Base-by-base conservation (phyloP, 1,284 basidiomycete species). In the Leccinum pallidistipes region DNA sequence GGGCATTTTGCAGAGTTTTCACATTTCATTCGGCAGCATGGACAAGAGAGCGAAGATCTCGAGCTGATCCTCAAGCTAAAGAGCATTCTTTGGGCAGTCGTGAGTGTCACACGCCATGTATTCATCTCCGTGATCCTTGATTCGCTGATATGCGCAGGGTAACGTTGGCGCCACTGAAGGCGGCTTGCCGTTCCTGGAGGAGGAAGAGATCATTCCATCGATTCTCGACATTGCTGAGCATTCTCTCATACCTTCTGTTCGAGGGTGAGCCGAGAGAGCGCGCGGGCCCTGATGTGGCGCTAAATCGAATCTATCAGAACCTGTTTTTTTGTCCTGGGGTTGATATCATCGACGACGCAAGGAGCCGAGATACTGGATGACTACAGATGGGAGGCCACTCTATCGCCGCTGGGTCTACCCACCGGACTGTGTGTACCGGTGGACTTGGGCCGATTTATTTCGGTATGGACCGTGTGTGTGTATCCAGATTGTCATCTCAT, bases 11-110 rank as follows among this genome's bases (percentile, higher is more conserved):
- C 83, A 7, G 94, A 97, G 62, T 98, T 98, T 73, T 89, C 93
- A 0, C 89, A 94, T 64, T 92, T 96, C 66, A 93, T 99, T 60
- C 85, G 94, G 16, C 83, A 89, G 66, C 94, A 99, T 74, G 92
- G 90, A 16, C 80, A 90, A 62, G 96, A 98, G 74, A 86, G 84
- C 54, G 86, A 89, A 60, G 95, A 99, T 72, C 77, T 84, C 21
- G 91, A 92, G 52, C 80, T 97, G 32, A 90, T 98, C 62, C 80
- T 88, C 69, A 94, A 93, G 74, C 77, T 99, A 60, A 99, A 99
- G 78, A 97, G 95, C 71, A 92, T 95, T 10, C 80, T 99, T 1
- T 99, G 97, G 97, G 94, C 95, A 1, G 90, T 99, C 61, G 95
- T 97, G 73, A 69, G 92, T 82, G 27, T 27, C 27, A 27, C 16